These are phyloP conservation scores for Hanseniaspora meyeri DNA, from an alignment of 805 yeast species.

Conservation along the genomic window DNA sequence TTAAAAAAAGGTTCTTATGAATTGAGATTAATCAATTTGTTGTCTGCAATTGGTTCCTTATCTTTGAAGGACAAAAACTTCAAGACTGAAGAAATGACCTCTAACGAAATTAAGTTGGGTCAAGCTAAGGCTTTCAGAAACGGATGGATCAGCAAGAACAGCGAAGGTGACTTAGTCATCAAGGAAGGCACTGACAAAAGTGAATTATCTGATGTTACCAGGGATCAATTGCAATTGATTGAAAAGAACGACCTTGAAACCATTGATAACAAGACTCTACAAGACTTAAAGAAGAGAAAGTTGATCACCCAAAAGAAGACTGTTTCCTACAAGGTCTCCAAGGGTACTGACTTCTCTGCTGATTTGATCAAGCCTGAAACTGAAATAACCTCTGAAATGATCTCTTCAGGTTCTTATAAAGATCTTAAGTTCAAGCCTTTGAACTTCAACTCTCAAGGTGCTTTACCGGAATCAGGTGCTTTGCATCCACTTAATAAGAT, in stretches of 20 bases:
- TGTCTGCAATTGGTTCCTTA: slow-evolving; percentile 63
- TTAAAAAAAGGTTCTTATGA: slow-evolving; percentile 81
- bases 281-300: slow-evolving; percentile 90
- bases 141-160: slow-evolving; percentile 88
- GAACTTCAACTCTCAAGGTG: slow-evolving; percentile 92
- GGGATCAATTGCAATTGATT: slow-evolving; percentile 48
- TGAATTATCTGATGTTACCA: slow-evolving; percentile 45
- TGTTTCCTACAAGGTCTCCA: slow-evolving; percentile 60
- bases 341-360: slow-evolving; percentile 75
- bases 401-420: slow-evolving; percentile 70
- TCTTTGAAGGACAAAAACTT: slow-evolving; percentile 51
- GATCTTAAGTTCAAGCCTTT: slow-evolving; percentile 80
- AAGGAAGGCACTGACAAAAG: slow-evolving; percentile 33
- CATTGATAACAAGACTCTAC: slow-evolving; percentile 49
- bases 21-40: slow-evolving; percentile 64
- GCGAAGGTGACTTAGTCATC: slow-evolving; percentile 49
- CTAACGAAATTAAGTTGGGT: slow-evolving; percentile 68
- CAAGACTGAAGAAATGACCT: slow-evolving; percentile 58
- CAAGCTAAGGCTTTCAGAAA: slow-evolving; percentile 96
- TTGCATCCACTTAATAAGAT: slow-evolving; percentile 94
- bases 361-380: slow-evolving; percentile 76
- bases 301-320: slow-evolving; percentile 58
- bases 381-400: slow-evolving; percentile 89
- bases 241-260: slow-evolving; percentile 15
- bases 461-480: slow-evolving; percentile 76